Evolutionary conservation across 176 grass and related monocot genomes (phyloP).

Genomic region (Melocanna baccifera): DNA sequence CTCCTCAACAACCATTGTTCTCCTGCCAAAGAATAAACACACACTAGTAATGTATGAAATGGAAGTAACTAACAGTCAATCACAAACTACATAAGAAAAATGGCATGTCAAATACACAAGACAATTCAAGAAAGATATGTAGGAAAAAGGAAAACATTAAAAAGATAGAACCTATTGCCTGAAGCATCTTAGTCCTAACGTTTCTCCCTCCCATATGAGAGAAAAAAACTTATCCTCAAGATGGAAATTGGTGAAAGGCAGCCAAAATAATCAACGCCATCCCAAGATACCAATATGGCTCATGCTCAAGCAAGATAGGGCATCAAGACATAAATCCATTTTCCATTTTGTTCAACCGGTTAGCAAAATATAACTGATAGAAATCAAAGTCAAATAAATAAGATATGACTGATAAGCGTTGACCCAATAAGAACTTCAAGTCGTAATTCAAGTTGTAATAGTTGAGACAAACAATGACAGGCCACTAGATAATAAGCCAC

Average conservation of each 20-base stretch:
- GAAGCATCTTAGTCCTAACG: not conserved
- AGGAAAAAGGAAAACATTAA: not conserved
- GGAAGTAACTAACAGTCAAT: not conserved
- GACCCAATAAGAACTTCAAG: not conserved
- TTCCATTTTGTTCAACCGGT: not conserved
- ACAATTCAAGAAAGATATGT: not conserved
- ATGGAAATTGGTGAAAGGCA: not conserved
- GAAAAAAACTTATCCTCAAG: not conserved
- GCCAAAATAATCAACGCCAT: not conserved
- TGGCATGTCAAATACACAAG: not conserved
- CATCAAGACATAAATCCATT: not conserved
- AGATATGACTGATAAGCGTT: not conserved
- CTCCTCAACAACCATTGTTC: conserved; percentile 55
- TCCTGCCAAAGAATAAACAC: conserved; percentile 36
- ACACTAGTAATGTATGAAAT: conserved; percentile 2
- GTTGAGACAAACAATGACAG: not conserved
- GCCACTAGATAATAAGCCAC: not conserved
- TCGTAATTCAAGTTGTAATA: not conserved
- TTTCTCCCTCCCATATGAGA: not conserved
- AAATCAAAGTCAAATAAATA: not conserved
- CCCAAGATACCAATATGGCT: not conserved
- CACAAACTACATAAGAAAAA: not conserved
- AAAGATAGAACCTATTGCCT: not conserved
- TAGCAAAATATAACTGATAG: not conserved
- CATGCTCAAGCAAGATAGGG: not conserved